Evolutionary conservation across 345 rosid genomes (phyloP).

Genomic region (Rhodomyrtus tomentosa): DNA sequence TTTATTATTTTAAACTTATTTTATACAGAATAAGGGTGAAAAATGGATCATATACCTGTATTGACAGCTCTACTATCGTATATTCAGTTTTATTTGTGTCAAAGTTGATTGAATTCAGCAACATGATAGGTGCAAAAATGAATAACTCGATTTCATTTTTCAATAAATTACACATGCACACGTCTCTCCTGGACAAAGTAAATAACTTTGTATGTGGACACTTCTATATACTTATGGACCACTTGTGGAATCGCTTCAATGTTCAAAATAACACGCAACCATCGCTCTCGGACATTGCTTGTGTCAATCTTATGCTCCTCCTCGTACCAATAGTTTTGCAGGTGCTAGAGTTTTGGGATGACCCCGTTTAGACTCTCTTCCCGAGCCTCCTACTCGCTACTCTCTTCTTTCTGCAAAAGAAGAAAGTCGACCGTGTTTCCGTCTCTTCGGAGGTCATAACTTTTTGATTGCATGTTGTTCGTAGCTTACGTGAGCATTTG

Average conservation of each 20-base stretch:
- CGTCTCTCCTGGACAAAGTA: not conserved
- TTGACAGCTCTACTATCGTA: no score
- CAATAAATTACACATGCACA: not conserved
- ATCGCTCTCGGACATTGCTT: not conserved
- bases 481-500: not conserved
- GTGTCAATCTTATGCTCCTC: not conserved
- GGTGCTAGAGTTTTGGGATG: not conserved
- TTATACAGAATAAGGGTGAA: no score
- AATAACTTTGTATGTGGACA: not conserved
- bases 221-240: rapidly evolving
- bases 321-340: not conserved
- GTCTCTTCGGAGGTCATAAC: not conserved
- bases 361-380: not conserved
- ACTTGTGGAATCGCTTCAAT: not conserved
- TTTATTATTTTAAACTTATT: no score
- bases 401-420: not conserved
- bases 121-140: not conserved
- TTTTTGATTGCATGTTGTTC: not conserved
- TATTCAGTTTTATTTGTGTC: not conserved
- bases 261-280: not conserved
- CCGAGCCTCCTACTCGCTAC: not conserved
- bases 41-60: no score
- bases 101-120: not conserved
- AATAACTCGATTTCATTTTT: not conserved
- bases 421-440: no score